These are phyloP conservation scores for Trichopus zeylanicus DNA, from an alignment of 116 monocot species.

Conservation along the genomic window DNA sequence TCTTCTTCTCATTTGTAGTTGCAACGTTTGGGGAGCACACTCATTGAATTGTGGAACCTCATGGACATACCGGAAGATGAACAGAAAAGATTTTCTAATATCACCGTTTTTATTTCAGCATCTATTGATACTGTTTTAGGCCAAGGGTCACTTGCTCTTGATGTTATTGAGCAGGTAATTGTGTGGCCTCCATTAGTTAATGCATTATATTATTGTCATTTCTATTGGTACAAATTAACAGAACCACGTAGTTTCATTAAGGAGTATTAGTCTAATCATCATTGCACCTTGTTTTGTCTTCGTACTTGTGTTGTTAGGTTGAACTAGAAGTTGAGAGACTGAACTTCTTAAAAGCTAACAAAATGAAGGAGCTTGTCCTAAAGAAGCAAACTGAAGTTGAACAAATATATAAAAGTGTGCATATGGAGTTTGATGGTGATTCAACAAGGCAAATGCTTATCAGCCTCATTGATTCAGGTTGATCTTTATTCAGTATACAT, in stretches of 20 bases:
- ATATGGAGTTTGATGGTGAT: constrained; percentile 64
- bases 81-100: constrained; percentile 43
- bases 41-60: constrained; percentile 86
- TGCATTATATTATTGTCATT: too few relatives aligned
- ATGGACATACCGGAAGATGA: constrained; percentile 63
- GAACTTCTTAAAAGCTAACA: constrained; percentile 67
- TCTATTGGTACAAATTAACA: too few relatives aligned
- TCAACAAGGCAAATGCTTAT: constrained; percentile 34
- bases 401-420: constrained; percentile 65
- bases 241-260: neutral
- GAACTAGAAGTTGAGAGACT: constrained; percentile 61
- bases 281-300: neutral
- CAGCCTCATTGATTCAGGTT: constrained; percentile 79
- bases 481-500: neutral
- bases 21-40: constrained; percentile 55
- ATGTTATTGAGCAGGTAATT: constrained; percentile 65
- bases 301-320: constrained; percentile 25
- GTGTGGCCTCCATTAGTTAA: neutral
- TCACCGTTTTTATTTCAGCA: constrained; percentile 51
- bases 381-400: constrained; percentile 89
- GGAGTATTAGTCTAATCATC: neutral
- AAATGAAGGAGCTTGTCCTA: constrained; percentile 76
- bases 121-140: constrained; percentile 30
- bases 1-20: constrained; percentile 35
- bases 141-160: constrained; percentile 51